Percentiles rank a stretch among this genome's conserved stretches.
phyloP scores from a whole-genome alignment of 164 flowering plant genomes.

The Nymphaea thermarum region DNA sequence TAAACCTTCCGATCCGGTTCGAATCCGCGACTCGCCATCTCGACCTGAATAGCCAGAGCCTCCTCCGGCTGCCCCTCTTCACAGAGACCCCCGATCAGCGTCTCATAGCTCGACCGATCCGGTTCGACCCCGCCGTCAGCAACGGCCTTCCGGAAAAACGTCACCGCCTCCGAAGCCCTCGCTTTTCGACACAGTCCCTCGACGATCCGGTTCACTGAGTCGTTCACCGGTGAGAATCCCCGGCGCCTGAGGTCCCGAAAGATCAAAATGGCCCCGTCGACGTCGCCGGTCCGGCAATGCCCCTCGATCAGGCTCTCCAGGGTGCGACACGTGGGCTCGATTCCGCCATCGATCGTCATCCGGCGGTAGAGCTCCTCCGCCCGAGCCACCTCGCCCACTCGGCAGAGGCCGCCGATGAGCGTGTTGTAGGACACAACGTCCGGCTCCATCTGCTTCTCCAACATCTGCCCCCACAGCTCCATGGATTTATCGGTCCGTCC shows the following conservation, averaged over 20 bases:
- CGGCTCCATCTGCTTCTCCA: conserved; percentile 22
- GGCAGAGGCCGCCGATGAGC: conserved; percentile 55
- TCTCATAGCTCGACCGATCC: conserved; percentile 27
- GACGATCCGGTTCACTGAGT: conserved; percentile 33
- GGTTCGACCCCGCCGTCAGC: conserved; percentile 21
- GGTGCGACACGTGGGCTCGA: conserved; percentile 42
- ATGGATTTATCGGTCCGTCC: conserved; percentile 43
- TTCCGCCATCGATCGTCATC: conserved; percentile 39
- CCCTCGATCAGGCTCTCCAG: conserved; percentile 64
- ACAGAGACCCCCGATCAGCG: conserved; percentile 51
- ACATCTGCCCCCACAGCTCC: conserved; percentile 60
- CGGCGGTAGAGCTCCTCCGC: conserved; percentile 53
- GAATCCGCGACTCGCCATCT: conserved; percentile 76
- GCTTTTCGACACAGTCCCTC: conserved; percentile 27
- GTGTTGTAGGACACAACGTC: conserved; percentile 66
- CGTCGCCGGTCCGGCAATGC: conserved; percentile 43
- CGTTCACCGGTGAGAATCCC: conserved; percentile 35
- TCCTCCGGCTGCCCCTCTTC: conserved; percentile 49
- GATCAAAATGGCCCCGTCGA: conserved; percentile 41
- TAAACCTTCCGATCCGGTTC: conserved; percentile 42
- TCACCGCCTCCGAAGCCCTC: conserved; percentile 34
- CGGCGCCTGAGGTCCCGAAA: conserved; percentile 50
- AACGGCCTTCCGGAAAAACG: conserved; percentile 23
- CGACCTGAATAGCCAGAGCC: conserved; percentile 61
- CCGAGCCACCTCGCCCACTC: conserved; percentile 26